Conservation (phyloP, 306 rosid species). For the Lotus japonicus region DNA sequence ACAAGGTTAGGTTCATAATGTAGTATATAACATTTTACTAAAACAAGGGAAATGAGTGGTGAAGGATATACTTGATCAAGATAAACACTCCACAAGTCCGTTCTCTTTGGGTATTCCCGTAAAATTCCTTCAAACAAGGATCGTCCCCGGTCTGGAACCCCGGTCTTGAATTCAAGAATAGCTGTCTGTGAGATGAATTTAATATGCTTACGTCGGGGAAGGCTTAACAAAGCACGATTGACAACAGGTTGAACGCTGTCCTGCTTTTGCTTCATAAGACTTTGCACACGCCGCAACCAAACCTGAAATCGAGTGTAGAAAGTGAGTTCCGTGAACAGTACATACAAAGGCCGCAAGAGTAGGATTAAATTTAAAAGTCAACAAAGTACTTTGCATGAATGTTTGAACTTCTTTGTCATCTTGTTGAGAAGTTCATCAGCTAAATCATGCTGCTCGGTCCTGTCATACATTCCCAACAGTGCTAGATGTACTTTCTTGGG, state of each 20-base stretch:
- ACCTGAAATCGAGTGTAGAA: constrained; percentile 42
- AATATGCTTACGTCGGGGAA: constrained; percentile 67
- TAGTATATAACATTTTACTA: too few relatives aligned
- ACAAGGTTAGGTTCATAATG: constrained; percentile 8
- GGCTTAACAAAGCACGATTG: constrained; percentile 54
- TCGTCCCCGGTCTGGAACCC: constrained; percentile 81
- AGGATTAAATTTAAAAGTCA: neutral
- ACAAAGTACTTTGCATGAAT: constrained; percentile 75
- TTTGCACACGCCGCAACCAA: constrained; percentile 74
- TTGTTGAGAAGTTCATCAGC: constrained; percentile 68
- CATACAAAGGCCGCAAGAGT: neutral
- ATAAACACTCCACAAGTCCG: constrained; percentile 88
- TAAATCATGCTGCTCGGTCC: constrained; percentile 65
- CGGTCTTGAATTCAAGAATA: constrained; percentile 76
- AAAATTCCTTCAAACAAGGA: constrained; percentile 82
- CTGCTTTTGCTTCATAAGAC: constrained; percentile 48
- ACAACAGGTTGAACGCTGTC: constrained; percentile 54
- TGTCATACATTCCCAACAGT: constrained; percentile 77
- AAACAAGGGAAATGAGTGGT: neutral
- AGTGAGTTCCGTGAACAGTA: neutral
- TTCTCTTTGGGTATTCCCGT: constrained; percentile 77
- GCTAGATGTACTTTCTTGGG: constrained; percentile 74
- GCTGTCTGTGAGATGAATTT: constrained; percentile 86
- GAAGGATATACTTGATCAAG: constrained; percentile 73
- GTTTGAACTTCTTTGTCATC: constrained; percentile 87